Conservation (phyloP, 371 early-diverging fungal genomes). For the Gilbertella persicaria region DNA sequence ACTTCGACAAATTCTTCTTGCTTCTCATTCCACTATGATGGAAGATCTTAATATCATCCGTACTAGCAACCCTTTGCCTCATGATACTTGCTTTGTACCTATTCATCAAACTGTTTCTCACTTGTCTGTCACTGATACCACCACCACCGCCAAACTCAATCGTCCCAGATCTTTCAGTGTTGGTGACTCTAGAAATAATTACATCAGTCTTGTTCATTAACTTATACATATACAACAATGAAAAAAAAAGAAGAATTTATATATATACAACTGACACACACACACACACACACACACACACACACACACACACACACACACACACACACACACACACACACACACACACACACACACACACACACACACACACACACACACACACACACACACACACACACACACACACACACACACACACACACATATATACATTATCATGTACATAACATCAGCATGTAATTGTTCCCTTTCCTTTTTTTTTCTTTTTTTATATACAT, state of each 20-base stretch:
- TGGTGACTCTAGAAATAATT: conserved; percentile 22
- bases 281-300: not conserved
- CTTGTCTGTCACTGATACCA: conserved; percentile 7
- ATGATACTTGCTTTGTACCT: conserved; percentile 29
- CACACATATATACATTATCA: not conserved
- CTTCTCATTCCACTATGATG: conserved; percentile 13
- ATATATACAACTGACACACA: not conserved
- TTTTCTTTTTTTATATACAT: not conserved
- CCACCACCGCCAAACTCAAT: conserved; percentile 3
- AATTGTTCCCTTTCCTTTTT: not conserved
- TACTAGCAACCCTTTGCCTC: conserved; percentile 32
- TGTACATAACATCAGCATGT: not conserved
- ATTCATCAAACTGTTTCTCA: conserved; percentile 11
- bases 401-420: too few relatives aligned
- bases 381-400: too few relatives aligned
- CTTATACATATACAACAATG: not conserved
- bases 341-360: too few relatives aligned
- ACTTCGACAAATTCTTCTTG: conserved; percentile 22
- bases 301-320: too few relatives aligned
- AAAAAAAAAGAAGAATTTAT: not conserved
- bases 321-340: too few relatives aligned
- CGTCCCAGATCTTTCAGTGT: conserved; percentile 34
- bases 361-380: too few relatives aligned
- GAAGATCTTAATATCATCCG: conserved; percentile 18
- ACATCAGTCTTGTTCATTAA: conserved; percentile 24